Evolutionary conservation across 116 monocot genomes (phyloP).

Genomic region (Trichopus zeylanicus): DNA sequence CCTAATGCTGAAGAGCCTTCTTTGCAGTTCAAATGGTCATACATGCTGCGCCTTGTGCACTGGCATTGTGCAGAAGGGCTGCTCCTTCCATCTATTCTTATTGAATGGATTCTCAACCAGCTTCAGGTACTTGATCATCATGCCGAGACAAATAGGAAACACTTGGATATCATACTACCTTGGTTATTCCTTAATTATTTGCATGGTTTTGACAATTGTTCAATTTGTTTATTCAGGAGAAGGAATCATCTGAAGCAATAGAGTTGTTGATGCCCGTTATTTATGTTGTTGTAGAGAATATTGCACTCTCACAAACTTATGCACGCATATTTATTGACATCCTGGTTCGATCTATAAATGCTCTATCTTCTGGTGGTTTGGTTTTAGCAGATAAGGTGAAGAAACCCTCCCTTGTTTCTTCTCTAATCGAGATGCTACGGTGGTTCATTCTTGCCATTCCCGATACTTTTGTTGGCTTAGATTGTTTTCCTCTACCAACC

Average conservation of each 20-base stretch:
- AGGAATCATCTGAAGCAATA: conserved; percentile 56
- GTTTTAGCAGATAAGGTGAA: conserved; percentile 20
- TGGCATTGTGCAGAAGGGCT: conserved; percentile 89
- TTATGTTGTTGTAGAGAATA: conserved; percentile 48
- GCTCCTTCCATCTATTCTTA: conserved; percentile 60
- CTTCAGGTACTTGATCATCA: conserved; percentile 57
- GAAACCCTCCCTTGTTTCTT: conserved; percentile 35
- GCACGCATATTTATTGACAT: conserved; percentile 69
- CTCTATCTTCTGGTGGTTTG: conserved; percentile 26
- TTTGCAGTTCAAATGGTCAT: conserved; percentile 72
- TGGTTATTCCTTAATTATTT: not conserved
- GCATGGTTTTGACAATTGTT: not conserved
- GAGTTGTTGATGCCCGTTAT: conserved; percentile 86
- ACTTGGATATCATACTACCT: not conserved
- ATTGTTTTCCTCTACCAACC: conserved; percentile 73
- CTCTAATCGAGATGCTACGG: conserved; percentile 59
- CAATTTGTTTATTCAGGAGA: conserved; percentile 44
- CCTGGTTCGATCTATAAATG: conserved; percentile 47
- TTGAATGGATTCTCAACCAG: conserved; percentile 77
- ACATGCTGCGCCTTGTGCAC: conserved; percentile 68
- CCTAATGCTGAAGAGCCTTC: conserved; percentile 56
- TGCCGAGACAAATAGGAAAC: not conserved
- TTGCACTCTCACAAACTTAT: conserved; percentile 76
- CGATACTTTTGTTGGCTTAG: conserved; percentile 84
- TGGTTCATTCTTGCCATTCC: conserved; percentile 77